phyloP scores from a whole-genome alignment of 2,329 filamentous ascomycete species.

The Fusarium musae region DNA sequence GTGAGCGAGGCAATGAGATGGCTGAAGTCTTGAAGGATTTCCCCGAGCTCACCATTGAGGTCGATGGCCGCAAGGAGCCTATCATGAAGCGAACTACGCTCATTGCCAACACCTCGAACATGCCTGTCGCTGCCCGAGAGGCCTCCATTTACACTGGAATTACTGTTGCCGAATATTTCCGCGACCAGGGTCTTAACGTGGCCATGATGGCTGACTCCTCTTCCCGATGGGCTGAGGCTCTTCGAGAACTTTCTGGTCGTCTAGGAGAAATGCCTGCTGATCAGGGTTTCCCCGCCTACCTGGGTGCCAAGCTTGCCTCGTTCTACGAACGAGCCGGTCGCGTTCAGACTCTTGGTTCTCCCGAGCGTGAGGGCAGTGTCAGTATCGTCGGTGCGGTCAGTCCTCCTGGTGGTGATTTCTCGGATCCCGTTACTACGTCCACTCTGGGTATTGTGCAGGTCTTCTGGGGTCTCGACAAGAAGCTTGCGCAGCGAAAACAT shows the following conservation, averaged over 20 bases:
- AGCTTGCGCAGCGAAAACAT: slow-evolving; percentile 98
- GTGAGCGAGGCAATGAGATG: slow-evolving; percentile 99
- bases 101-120: slow-evolving; percentile 99
- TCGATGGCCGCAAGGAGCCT: slow-evolving; percentile 93
- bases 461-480: slow-evolving; percentile 99
- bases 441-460: slow-evolving; percentile 98
- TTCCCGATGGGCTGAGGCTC: slow-evolving; percentile 97
- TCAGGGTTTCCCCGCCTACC: slow-evolving; percentile 98
- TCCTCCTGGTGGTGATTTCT: slow-evolving; percentile 98
- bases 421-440: slow-evolving; percentile 92
- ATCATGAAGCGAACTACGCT: slow-evolving; percentile 99
- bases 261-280: slow-evolving; percentile 99
- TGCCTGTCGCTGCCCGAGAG: slow-evolving; percentile 98
- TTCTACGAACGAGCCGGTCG: slow-evolving; percentile 99
- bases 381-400: slow-evolving; percentile 98
- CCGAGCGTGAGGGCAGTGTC: slow-evolving; percentile 89
- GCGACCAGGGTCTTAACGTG: slow-evolving; percentile 95
- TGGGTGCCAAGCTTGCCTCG: slow-evolving; percentile 94
- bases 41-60: slow-evolving; percentile 94
- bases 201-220: slow-evolving; percentile 99
- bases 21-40: slow-evolving; percentile 99
- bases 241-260: slow-evolving; percentile 98
- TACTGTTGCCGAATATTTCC: slow-evolving; percentile 95
- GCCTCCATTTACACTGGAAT: slow-evolving; percentile 99
- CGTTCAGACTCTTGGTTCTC: slow-evolving; percentile 85